Base-by-base conservation (phyloP, 106 monocot species). In the Agapanthus africanus region DNA sequence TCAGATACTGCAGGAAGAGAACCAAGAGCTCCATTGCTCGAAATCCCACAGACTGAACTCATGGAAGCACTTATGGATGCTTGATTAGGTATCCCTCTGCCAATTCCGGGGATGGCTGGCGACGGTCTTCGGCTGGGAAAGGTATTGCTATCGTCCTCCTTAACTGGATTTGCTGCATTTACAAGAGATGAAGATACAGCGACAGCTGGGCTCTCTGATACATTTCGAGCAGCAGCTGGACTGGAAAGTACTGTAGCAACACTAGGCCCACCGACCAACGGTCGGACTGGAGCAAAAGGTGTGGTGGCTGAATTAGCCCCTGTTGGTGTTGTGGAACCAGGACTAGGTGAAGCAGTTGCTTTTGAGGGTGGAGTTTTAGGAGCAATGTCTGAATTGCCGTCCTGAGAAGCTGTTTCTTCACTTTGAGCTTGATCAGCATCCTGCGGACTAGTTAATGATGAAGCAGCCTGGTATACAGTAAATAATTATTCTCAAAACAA, bases 31-130 rank as follows among this genome's bases (percentile, higher is more conserved):
- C 68, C 85, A 76, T 33, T 67, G 23, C 78, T 70, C 32, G 78
- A 60, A 42, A 82, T 73, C 41, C 75, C 77, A 70, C 79, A 23
- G 5, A 68, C 73, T 62, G 94, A 76, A 56, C 78, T 74, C 61
- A 83, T 70, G 0, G 90, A 59, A 85, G 67, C 30, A 57, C 30
- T 74, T 40, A 70, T 25, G n/a, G 84, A 72, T 77, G 79, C 40
- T 50, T 84, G 90, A 70, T 70, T 84, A 25, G 84, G 73, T 47
- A 81, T 63, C 8, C 73, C 83, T 64, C 88, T 75, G 49, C 39
- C 69, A 61, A 85, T 77, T n/a, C 82, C 83, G 41, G 95, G 95
- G 64, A 90, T 76, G 26, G 83, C 85, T 54, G 94, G 94, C 61
- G 94, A 94, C 57, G 88, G 40, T 69, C 83, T 85, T 38, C 77